Conservation (phyloP, 495 filamentous ascomycete genomes). For the Schizothecium vesticola region DNA sequence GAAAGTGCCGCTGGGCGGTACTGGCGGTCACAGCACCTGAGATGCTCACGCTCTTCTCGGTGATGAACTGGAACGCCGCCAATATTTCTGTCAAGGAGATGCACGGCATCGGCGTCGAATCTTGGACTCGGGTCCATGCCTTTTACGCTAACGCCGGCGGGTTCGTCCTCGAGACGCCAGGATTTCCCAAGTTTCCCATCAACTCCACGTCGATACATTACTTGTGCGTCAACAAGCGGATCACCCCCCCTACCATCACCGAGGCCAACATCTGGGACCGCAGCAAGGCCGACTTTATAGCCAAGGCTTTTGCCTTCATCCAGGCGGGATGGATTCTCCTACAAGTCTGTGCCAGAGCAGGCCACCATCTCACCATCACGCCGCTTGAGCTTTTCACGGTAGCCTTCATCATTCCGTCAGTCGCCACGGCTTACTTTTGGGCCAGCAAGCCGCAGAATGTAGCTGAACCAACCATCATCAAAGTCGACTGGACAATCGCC, state of each 20-base stretch:
- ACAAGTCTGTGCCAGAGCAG: constrained; percentile 7
- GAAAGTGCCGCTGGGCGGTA: constrained; percentile 14
- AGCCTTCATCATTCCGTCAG: constrained; percentile 26
- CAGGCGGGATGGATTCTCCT: constrained; percentile 18
- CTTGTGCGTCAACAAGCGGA: constrained; percentile 14
- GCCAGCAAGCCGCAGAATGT: constrained; percentile 36
- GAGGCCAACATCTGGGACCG: constrained; percentile 21
- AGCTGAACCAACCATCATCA: constrained; percentile 9
- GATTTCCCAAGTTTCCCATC: constrained; percentile 17
- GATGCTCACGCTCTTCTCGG: constrained; percentile 16
- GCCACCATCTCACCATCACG: constrained; percentile 13
- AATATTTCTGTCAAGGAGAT: constrained; percentile 16
- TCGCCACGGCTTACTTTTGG: constrained; percentile 34
- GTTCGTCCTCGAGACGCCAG: constrained; percentile 22
- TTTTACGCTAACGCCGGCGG: constrained; percentile 19
- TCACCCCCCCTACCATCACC: constrained; percentile 18
- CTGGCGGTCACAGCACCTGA: constrained; percentile 14
- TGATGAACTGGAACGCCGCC: constrained; percentile 14
- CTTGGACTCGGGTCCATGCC: constrained; percentile 14
- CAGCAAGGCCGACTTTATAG: constrained; percentile 21
- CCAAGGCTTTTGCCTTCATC: constrained; percentile 15
- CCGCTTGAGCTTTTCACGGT: constrained; percentile 24
- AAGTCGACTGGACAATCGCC: constrained; percentile 7
- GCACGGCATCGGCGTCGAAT: constrained; percentile 4
- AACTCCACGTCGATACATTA: constrained; percentile 18